These are phyloP conservation scores for Thymus mandschuricus DNA, from an alignment of 257 asterid species.

Conservation along the genomic window DNA sequence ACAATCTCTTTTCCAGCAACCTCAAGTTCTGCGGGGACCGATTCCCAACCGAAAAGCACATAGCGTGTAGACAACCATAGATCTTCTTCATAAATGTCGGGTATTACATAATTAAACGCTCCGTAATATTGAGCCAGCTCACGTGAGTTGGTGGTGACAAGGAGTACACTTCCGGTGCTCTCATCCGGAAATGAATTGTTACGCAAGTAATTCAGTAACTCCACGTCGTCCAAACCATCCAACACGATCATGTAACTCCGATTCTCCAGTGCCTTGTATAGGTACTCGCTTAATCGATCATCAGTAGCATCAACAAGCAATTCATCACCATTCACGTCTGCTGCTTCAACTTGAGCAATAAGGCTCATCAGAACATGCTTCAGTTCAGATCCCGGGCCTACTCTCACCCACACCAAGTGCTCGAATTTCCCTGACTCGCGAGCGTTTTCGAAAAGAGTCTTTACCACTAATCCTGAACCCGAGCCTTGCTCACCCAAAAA, in stretches of 20 bases:
- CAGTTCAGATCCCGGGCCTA: not conserved
- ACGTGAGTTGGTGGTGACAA: too few relatives aligned
- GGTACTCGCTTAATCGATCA: not conserved
- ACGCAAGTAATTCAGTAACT: too few relatives aligned
- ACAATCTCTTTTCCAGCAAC: not conserved
- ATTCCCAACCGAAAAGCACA: not conserved
- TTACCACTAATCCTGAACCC: too few relatives aligned
- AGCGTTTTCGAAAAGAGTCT: too few relatives aligned
- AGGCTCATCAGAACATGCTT: not conserved
- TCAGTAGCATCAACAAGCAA: not conserved
- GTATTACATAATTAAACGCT: not conserved
- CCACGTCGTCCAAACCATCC: too few relatives aligned
- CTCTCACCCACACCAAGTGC: not conserved
- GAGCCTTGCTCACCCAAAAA: too few relatives aligned
- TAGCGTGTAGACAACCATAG: too few relatives aligned
- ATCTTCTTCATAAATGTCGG: too few relatives aligned
- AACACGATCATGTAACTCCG: not conserved
- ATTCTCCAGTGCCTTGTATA: not conserved
- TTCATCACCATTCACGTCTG: not conserved
- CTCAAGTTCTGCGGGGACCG: not conserved
- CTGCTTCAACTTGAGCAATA: not conserved
- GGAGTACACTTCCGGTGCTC: not conserved
- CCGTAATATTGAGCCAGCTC: not conserved
- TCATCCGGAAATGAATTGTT: too few relatives aligned
- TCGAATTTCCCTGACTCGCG: not conserved